Evolutionary conservation across 192 early-diverging fungal species (phyloP).

Genomic region (Endogone sp.): DNA sequence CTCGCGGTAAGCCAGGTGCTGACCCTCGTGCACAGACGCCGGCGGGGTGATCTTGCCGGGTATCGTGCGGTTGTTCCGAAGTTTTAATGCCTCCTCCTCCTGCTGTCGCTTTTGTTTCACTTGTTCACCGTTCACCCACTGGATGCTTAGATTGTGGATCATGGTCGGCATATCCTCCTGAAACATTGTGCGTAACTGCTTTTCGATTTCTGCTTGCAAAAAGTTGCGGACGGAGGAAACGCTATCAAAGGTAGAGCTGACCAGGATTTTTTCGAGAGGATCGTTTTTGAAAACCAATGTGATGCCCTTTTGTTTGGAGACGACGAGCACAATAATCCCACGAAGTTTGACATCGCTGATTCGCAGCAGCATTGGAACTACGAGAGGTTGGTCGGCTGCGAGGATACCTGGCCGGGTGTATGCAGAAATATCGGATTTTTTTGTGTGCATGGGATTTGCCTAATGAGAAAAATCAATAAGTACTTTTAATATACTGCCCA

Average conservation of each 20-base stretch:
- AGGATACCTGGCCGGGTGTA: conserved; percentile 67
- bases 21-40: neutral
- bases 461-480: conserved; percentile 17
- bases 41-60: neutral
- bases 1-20: neutral
- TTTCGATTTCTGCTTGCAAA: conserved; percentile 89
- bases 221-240: conserved; percentile 83
- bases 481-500: neutral
- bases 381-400: conserved; percentile 88
- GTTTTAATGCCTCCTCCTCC: neutral
- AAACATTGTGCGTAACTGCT: conserved; percentile 84
- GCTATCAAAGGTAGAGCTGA: conserved; percentile 97
- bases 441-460: conserved; percentile 75
- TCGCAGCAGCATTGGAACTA: conserved; percentile 93
- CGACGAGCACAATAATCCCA: conserved; percentile 91
- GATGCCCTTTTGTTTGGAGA: conserved; percentile 91
- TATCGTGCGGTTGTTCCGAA: neutral
- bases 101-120: conserved; percentile 19
- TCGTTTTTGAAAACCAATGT: conserved; percentile 98
- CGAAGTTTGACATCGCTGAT: conserved; percentile 85
- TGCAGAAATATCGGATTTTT: conserved; percentile 52
- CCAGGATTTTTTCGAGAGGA: conserved; percentile 88
- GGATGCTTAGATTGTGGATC: conserved; percentile 85
- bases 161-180: conserved; percentile 91
- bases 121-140: conserved; percentile 58